Percentiles rank a stretch among this genome's conserved stretches.
These are phyloP conservation scores for Fusarium tupiense DNA, from an alignment of 2,329 filamentous ascomycete species.

Conservation along the genomic window DNA sequence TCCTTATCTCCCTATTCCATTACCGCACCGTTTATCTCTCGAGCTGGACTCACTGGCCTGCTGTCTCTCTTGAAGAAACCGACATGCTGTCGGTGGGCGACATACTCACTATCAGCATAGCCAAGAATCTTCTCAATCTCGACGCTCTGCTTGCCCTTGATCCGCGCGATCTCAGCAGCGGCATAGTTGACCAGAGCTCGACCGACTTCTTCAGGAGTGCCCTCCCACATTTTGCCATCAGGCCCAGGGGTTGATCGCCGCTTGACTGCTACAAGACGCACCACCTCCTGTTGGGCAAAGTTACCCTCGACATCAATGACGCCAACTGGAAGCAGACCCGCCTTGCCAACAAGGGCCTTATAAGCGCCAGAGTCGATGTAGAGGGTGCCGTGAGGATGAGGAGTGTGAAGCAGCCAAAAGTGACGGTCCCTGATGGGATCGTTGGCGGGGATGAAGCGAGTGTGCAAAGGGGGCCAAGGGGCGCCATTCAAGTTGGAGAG, in stretches of 20 bases:
- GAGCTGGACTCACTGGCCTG: constrained; percentile 61
- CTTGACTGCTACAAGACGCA: constrained; percentile 84
- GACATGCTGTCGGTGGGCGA: constrained; percentile 88
- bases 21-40: constrained; percentile 35
- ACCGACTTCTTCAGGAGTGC: constrained; percentile 77
- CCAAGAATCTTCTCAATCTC: constrained; percentile 85
- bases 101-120: constrained; percentile 95
- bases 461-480: constrained; percentile 76
- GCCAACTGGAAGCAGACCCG: constrained; percentile 89
- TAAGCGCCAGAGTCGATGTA: constrained; percentile 95
- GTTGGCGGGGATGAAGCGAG: constrained; percentile 86
- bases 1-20: constrained; percentile 29
- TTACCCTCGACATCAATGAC: constrained; percentile 87
- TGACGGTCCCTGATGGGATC: constrained; percentile 91
- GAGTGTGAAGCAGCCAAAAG: constrained; percentile 96
- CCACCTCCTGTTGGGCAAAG: constrained; percentile 93
- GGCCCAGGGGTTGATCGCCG: constrained; percentile 55
- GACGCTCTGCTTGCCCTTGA: constrained; percentile 83
- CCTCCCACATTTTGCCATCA: constrained; percentile 60
- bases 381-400: constrained; percentile 87
- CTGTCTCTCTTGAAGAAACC: constrained; percentile 73
- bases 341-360: constrained; percentile 81
- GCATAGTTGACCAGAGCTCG: constrained; percentile 93
- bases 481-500: constrained; percentile 45
- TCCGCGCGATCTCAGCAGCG: constrained; percentile 81